These are phyloP conservation scores for Monosporascus sp. DNA, from an alignment of 2,329 filamentous ascomycete genomes.

Conservation along the genomic window DNA sequence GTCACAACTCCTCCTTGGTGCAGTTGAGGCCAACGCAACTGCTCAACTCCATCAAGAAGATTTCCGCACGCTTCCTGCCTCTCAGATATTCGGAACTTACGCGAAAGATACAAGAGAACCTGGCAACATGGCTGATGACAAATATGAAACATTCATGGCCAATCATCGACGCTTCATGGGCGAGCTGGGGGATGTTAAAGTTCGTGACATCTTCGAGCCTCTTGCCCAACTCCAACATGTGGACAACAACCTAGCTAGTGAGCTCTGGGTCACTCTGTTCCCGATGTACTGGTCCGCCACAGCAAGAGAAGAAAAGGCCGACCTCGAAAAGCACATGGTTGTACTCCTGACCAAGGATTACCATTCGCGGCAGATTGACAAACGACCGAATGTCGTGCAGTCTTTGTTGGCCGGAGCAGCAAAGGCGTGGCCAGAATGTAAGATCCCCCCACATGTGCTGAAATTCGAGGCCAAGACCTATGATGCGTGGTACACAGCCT, in stretches of 20 bases:
- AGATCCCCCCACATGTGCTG: constrained; percentile 90
- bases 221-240: constrained; percentile 88
- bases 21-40: constrained; percentile 76
- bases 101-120: constrained; percentile 61
- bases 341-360: constrained; percentile 89
- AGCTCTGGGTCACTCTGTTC: constrained; percentile 88
- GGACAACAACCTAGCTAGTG: constrained; percentile 73
- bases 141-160: constrained; percentile 72
- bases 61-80: constrained; percentile 71
- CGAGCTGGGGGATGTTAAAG: constrained; percentile 79
- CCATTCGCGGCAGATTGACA: constrained; percentile 89
- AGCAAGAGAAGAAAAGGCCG: constrained; percentile 78
- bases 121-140: constrained; percentile 72
- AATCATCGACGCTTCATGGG: constrained; percentile 77
- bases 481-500: constrained; percentile 94
- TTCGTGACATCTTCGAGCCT: constrained; percentile 84
- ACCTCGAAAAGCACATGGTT: constrained; percentile 90
- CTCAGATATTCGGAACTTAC: constrained; percentile 68
- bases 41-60: constrained; percentile 79
- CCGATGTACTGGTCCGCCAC: constrained; percentile 91
- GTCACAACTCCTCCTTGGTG: constrained; percentile 85
- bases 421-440: constrained; percentile 78
- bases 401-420: constrained; percentile 85
- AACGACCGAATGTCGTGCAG: constrained; percentile 91
- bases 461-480: constrained; percentile 94